Evolutionary conservation across 768 basidiomycete genomes (phyloP).

Genomic region (Russula brevipes): DNA sequence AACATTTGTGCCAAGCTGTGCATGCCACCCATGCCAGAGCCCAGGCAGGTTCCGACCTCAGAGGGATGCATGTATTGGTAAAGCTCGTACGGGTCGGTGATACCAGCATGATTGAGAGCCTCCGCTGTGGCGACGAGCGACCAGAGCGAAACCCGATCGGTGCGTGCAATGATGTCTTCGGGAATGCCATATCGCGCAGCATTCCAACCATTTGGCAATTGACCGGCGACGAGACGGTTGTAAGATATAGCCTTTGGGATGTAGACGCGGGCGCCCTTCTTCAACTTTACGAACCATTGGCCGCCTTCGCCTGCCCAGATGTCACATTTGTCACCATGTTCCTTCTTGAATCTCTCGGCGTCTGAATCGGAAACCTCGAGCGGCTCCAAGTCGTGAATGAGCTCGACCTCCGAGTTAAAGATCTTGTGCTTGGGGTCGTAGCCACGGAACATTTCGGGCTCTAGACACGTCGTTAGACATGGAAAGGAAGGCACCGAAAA

Average conservation of each 20-base stretch:
- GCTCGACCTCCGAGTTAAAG: slow-evolving; percentile 95
- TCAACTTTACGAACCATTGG: slow-evolving; percentile 98
- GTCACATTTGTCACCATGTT: slow-evolving; percentile 96
- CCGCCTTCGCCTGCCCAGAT: slow-evolving; percentile 87
- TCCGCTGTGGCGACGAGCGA: slow-evolving; percentile 91
- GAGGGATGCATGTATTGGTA: slow-evolving; percentile 97
- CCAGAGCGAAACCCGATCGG: slow-evolving; percentile 91
- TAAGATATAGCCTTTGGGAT: slow-evolving; percentile 96
- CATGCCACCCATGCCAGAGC: slow-evolving; percentile 97
- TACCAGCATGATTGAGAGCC: slow-evolving; percentile 92
- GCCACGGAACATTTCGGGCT: slow-evolving; percentile 96
- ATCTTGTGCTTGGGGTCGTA: slow-evolving; percentile 97
- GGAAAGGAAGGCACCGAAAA: neutral
- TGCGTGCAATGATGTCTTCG: slow-evolving; percentile 90
- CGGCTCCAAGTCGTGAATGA: slow-evolving; percentile 93
- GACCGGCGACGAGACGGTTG: slow-evolving; percentile 90
- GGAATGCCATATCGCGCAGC: slow-evolving; percentile 97
- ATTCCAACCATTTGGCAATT: slow-evolving; percentile 96
- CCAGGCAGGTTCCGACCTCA: slow-evolving; percentile 89
- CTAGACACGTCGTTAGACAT: slow-evolving; percentile 38
- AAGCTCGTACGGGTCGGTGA: slow-evolving; percentile 96
- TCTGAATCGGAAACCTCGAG: slow-evolving; percentile 90
- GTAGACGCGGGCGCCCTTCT: slow-evolving; percentile 90
- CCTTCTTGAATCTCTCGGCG: slow-evolving; percentile 91
- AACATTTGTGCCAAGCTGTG: slow-evolving; percentile 93